Percentiles rank a stretch among this genome's conserved stretches.
phyloP scores from a whole-genome alignment of 2,329 filamentous ascomycete species.

The Paraconiothyrium sp. region DNA sequence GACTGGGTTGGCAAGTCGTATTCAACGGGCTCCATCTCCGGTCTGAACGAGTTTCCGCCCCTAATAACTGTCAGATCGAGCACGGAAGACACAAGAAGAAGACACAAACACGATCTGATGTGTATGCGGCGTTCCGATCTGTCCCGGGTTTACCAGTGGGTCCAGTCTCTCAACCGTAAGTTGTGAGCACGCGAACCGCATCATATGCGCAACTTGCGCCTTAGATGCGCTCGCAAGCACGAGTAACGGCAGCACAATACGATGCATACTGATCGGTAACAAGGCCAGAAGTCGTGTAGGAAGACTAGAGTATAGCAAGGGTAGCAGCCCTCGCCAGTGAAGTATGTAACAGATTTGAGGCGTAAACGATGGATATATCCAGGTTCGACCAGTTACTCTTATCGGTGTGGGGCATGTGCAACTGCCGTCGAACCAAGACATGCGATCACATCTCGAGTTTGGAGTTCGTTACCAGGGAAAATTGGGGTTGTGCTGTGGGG shows the following conservation, averaged over 20 bases:
- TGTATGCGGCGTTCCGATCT: slow-evolving; percentile 38
- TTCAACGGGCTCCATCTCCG: slow-evolving; percentile 38
- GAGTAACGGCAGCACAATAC: slow-evolving; percentile 7
- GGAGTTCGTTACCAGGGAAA: slow-evolving; percentile 4
- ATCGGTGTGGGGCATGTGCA: slow-evolving; percentile 18
- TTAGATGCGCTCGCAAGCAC: slow-evolving; percentile 18
- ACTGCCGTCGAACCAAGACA: slow-evolving; percentile 13
- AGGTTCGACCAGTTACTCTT: neutral
- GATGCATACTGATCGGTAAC: slow-evolving; percentile 18
- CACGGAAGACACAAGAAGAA: too few relatives aligned
- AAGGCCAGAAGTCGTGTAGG: neutral
- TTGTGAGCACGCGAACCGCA: slow-evolving; percentile 42
- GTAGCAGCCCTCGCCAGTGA: neutral
- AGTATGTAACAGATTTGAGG: neutral
- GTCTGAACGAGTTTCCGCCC: slow-evolving; percentile 37
- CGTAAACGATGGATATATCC: neutral
- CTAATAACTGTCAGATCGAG: neutral
- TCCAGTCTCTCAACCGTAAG: slow-evolving; percentile 41
- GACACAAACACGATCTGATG: slow-evolving; percentile 37
- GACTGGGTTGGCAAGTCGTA: slow-evolving; percentile 33
- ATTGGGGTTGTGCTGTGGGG: neutral
- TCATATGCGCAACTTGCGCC: slow-evolving; percentile 28
- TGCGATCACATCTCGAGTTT: slow-evolving; percentile 7
- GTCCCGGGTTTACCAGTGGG: slow-evolving; percentile 39
- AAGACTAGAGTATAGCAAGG: neutral